These are phyloP conservation scores for Ganoderma lingzhi DNA, from an alignment of 1,284 basidiomycete species.

Conservation along the genomic window DNA sequence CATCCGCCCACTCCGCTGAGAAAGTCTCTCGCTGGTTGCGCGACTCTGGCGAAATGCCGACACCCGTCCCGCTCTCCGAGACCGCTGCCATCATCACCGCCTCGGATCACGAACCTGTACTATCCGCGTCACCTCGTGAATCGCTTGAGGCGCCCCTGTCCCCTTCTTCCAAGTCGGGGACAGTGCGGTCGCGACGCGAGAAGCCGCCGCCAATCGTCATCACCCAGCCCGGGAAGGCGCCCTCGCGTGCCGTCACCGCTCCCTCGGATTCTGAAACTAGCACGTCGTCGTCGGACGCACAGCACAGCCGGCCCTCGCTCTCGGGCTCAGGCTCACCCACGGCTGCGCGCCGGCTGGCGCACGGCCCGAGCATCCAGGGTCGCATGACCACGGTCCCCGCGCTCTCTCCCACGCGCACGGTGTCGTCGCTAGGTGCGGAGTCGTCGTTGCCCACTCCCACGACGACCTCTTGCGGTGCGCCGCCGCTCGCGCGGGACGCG, in stretches of 20 bases:
- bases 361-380: constrained; percentile 14
- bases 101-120: constrained; percentile 2
- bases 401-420: constrained; percentile 41
- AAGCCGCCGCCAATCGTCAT: constrained; percentile 35
- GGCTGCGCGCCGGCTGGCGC: constrained; percentile 14
- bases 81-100: background rate
- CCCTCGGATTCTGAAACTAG: constrained; percentile 24
- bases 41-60: constrained; percentile 23
- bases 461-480: constrained; percentile 27
- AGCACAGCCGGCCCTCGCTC: constrained; percentile 8
- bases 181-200: constrained; percentile 29
- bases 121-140: constrained; percentile 5
- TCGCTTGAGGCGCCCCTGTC: constrained; percentile 6
- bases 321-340: background rate
- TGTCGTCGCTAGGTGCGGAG: constrained; percentile 34
- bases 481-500: constrained; percentile 21
- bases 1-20: constrained; percentile 29
- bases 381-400: constrained; percentile 33
- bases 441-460: constrained; percentile 37
- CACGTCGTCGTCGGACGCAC: constrained; percentile 12
- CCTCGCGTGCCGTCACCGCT: background rate
- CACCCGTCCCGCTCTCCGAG: constrained; percentile 17
- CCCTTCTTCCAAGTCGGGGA: constrained; percentile 12
- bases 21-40: constrained; percentile 33
- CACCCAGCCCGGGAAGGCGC: constrained; percentile 25